Conservation (phyloP, 345 rosid genomes). For the Trapa incisa region DNA sequence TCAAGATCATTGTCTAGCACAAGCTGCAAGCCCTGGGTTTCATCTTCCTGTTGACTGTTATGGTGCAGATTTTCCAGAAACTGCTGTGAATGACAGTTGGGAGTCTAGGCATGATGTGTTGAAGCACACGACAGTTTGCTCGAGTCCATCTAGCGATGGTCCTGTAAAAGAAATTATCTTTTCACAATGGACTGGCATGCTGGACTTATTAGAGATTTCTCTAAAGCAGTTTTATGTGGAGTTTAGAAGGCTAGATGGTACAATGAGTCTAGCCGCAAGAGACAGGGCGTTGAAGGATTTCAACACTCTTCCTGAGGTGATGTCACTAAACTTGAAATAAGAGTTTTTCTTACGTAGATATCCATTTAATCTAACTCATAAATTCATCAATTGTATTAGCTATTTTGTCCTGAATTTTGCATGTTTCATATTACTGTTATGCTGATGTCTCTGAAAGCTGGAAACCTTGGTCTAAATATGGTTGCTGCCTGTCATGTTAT, state of each 20-base stretch:
- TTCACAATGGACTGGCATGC: slow-evolving; percentile 96
- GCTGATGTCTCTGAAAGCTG: slow-evolving; percentile 95
- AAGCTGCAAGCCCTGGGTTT: slow-evolving; percentile 21
- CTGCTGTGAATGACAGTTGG: slow-evolving; percentile 9
- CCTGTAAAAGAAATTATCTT: slow-evolving; percentile 72
- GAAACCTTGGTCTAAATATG: slow-evolving; percentile 95
- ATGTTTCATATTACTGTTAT: slow-evolving; percentile 58
- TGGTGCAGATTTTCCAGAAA: slow-evolving; percentile 17
- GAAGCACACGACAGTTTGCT: slow-evolving; percentile 24
- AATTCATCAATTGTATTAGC: neutral
- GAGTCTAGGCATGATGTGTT: slow-evolving; percentile 20
- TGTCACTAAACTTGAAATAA: neutral
- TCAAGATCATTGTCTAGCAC: slow-evolving; percentile 26
- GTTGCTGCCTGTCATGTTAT: slow-evolving; percentile 93
- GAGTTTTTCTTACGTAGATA: neutral
- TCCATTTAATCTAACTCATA: neutral
- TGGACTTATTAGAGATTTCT: slow-evolving; percentile 60
- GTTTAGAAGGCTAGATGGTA: slow-evolving; percentile 85
- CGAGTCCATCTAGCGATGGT: slow-evolving; percentile 19
- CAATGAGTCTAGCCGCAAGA: slow-evolving; percentile 62
- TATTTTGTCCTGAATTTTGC: slow-evolving; percentile 3
- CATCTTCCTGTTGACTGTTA: slow-evolving; percentile 17
- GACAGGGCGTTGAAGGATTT: slow-evolving; percentile 86
- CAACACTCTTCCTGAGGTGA: slow-evolving; percentile 54
- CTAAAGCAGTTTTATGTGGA: slow-evolving; percentile 33